Evolutionary conservation across 1,284 basidiomycete genomes (phyloP), one percentile per base, ranked within the genome.

Genomic region (Pseudozyma thailandica): DNA sequence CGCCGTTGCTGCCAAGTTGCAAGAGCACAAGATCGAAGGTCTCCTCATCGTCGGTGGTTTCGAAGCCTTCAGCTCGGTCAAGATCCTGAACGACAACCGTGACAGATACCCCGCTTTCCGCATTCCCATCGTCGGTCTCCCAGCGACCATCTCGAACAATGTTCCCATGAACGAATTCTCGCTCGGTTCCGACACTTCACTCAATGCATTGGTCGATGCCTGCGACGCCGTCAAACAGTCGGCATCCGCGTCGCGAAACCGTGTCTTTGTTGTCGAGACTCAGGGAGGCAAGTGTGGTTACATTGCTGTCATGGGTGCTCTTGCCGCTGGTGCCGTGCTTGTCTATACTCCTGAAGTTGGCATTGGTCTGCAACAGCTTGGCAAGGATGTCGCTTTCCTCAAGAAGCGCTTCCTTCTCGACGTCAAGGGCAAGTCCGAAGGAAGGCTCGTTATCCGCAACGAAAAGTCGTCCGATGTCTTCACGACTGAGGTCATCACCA

Each of bases 171-270:
- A 94, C 58, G 94, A 98, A 83, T 94, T 92, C 84, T 94, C 92
- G 82, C 85, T 98, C 52, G 95, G 95, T 15, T 92, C 90, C 66
- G 95, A 98, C 82, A 98, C 95, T 30, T 92, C 91, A 82, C 86
- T 99, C 86, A 98, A 98, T 81, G 93, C 94, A 2, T 87, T 99
- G n/a, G 93, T 98, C 35, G 91, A 93, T 64, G 94, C 96, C 3
- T 98, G 94, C 82, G 96, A 99, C 84, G 90, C 94, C 28, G 96
- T 98, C 85, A 96, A 94, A 86, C 96, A 98, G 86, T 94, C 92
- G 78, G 95, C 96, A 6, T 92, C 91, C 49, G 95, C 95, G 6
- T 94, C 92, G 77, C 85, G 95, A 71, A 95, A 98, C 84, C 86
- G 95, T 45, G 94, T 97, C 53, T 98, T 99, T 82, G 91, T 98